Conservation (phyloP, 1,284 basidiomycete species). For the Mycena sp. region DNA sequence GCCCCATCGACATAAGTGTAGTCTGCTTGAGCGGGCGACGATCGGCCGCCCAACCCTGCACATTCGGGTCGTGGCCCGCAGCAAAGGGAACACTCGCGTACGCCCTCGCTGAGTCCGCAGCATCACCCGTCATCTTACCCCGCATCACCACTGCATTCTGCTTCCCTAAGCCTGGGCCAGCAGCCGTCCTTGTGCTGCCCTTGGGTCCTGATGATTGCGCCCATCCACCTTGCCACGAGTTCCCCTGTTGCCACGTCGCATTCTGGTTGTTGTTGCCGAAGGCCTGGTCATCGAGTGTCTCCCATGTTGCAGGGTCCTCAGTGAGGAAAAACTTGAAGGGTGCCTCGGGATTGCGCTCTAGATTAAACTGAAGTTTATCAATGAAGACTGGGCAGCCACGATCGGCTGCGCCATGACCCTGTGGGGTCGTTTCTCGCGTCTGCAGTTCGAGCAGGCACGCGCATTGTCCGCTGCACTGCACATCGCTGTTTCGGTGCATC, state of each 20-base stretch:
- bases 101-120: too few relatives aligned
- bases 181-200: too few relatives aligned
- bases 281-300: conserved; percentile 13
- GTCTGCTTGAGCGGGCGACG: too few relatives aligned
- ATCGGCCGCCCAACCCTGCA: too few relatives aligned
- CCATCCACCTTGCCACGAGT: neutral
- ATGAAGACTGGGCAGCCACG: conserved; percentile 11
- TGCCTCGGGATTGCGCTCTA: conserved; percentile 9
- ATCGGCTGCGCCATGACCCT: conserved; percentile 26
- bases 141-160: too few relatives aligned
- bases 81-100: too few relatives aligned
- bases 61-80: too few relatives aligned
- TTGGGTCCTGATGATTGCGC: neutral
- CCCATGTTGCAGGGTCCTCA: neutral
- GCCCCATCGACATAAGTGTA: too few relatives aligned
- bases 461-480: neutral
- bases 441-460: conserved; percentile 18
- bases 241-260: neutral
- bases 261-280: conserved; percentile 7
- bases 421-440: neutral
- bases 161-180: too few relatives aligned
- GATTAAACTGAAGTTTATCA: neutral
- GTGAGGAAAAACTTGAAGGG: conserved; percentile 14
- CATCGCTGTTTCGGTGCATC: conserved; percentile 14
- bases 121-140: too few relatives aligned